Evolutionary conservation across 352 stramenopile genomes (phyloP), one percentile per base, ranked within the genome.

Genomic region (Globisporangium emineosum): DNA sequence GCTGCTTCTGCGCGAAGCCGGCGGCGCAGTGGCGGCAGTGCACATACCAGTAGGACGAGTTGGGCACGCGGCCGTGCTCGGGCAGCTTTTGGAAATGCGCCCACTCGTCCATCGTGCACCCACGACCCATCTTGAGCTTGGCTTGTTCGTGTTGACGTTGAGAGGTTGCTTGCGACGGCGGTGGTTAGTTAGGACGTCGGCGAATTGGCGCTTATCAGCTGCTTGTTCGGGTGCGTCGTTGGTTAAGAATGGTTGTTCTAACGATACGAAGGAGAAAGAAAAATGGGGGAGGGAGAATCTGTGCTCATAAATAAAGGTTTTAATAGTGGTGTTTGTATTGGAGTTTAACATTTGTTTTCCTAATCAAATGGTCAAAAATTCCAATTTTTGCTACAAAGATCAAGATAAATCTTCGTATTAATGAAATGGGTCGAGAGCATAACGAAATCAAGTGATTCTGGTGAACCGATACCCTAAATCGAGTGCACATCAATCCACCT

Each of bases 21-120:
- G 63, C 73, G 42, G 76, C 69, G 57, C 85, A 93, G 74, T 93
- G 85, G 62, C 81, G 81, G 68, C 85, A 93, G 50, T 81, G 67
- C 23, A 93, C 85, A 67, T 88, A 91, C 85, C 82, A 93, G 65
- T 93, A 91, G 27, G 81, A 89, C 33, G 80, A 90, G 71, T 89
- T 90, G 56, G 82, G 77, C 69, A 91, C 83, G 56, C 79, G 76
- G 13, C 83, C 83, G 50, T 86, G 79, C 13, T 81, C 75, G 1
- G 71, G 73, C 57, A 87, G 72, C 66, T 86, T 85, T 67, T 91
- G 75, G 68, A 93, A 93, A 73, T 93, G 85, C 23, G 67, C 78
- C 84, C 84, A 93, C 72, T 93, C 84, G 72, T 91, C 80, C 81
- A 93, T 88, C 15, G 80, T 89, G 67, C 80, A 87, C 5, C 78